phyloP scores from a whole-genome alignment of 202 grass and related monocot genomes.

The Carex sylvatica region DNA sequence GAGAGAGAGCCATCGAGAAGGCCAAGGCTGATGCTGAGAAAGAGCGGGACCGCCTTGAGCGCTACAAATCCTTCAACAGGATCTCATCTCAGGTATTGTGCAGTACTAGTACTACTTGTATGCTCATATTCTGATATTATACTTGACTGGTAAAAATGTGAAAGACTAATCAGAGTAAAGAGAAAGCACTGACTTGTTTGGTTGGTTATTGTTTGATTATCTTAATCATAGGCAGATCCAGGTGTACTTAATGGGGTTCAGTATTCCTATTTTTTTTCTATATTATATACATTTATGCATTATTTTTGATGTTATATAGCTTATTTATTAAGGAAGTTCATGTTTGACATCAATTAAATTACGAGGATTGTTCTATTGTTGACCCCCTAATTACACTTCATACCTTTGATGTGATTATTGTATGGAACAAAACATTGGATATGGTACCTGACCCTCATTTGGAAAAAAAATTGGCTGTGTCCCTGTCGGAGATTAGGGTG shows the following conservation, averaged over 20 bases:
- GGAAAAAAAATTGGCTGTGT: not conserved
- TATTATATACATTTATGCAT: not conserved
- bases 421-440: not conserved
- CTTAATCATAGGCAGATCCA: not conserved
- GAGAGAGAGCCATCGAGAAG: slow-evolving; percentile 79
- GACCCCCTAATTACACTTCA: not conserved
- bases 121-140: not conserved
- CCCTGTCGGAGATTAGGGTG: not conserved
- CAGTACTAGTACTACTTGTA: not conserved
- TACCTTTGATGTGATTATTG: not conserved
- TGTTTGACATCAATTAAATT: not conserved
- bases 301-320: not conserved
- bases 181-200: not conserved
- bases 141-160: not conserved
- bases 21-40: slow-evolving; percentile 73
- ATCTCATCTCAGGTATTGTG: slow-evolving; percentile 20
- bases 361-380: not conserved
- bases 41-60: slow-evolving; percentile 60
- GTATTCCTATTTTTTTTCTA: not conserved
- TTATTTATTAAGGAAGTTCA: not conserved
- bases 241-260: not conserved
- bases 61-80: slow-evolving; percentile 48
- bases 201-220: not conserved
- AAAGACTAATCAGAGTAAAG: not conserved
- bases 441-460: not conserved